These are phyloP conservation scores for Craspedostauros australis DNA, from an alignment of 108 stramenopile genomes.

Conservation along the genomic window DNA sequence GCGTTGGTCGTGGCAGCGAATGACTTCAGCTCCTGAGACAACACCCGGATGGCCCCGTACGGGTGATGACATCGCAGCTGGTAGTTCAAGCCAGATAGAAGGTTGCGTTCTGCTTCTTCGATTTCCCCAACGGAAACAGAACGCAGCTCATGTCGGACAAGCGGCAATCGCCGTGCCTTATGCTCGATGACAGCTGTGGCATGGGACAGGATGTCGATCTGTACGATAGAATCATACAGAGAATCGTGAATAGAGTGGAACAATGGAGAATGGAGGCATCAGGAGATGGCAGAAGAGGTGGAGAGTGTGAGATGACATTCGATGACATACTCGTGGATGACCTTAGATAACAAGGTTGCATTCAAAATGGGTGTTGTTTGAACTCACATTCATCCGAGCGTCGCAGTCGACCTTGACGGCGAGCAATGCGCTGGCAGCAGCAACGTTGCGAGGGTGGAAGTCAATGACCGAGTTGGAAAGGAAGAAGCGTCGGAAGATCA, in stretches of 20 bases:
- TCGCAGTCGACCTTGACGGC: slow-evolving; percentile 72
- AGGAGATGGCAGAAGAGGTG: neutral
- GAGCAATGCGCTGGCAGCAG: slow-evolving; percentile 65
- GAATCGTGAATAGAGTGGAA: slow-evolving; percentile 17
- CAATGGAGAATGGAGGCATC: slow-evolving; percentile 19
- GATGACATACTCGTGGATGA: neutral
- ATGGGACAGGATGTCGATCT: slow-evolving; percentile 37
- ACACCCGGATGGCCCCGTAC: slow-evolving; percentile 24
- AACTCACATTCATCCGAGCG: slow-evolving; percentile 8
- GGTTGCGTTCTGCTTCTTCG: slow-evolving; percentile 31
- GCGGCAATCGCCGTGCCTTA: slow-evolving; percentile 15
- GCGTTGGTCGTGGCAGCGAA: neutral
- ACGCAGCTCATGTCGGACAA: slow-evolving; percentile 29
- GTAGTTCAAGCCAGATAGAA: slow-evolving; percentile 41
- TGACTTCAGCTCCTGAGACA: slow-evolving; percentile 15
- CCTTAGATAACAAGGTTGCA: neutral
- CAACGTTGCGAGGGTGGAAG: slow-evolving; percentile 57
- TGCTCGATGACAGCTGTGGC: slow-evolving; percentile 32
- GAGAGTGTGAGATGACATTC: neutral
- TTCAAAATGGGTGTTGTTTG: slow-evolving; percentile 3
- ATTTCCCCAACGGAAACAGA: slow-evolving; percentile 35
- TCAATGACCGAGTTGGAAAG: slow-evolving; percentile 73
- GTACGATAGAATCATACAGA: slow-evolving; percentile 1
- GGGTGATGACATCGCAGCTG: slow-evolving; percentile 45
- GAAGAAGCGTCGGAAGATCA: slow-evolving; percentile 67